phyloP scores from a whole-genome alignment of 192 early-diverging fungal species.

The Dissophora ornata region DNA sequence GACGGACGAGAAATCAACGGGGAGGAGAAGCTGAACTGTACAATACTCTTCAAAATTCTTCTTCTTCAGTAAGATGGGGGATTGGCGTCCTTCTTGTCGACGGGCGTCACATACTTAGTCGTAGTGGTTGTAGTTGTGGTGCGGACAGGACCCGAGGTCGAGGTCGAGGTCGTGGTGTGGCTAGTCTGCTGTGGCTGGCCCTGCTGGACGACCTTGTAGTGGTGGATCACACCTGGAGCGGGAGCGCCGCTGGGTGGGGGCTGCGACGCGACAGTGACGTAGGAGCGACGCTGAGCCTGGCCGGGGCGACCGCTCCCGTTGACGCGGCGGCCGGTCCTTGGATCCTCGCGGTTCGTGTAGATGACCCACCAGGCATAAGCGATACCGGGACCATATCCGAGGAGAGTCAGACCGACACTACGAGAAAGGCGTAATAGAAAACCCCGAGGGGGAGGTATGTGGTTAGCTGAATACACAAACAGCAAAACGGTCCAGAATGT shows the following conservation, averaged over 20 bases:
- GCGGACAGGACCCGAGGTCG: not conserved
- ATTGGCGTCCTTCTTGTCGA: too few relatives aligned
- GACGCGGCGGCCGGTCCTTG: not conserved
- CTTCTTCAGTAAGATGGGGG: not conserved
- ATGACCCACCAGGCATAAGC: constrained; percentile 46
- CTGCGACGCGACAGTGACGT: not conserved
- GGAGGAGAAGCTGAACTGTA: too few relatives aligned
- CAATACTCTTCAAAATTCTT: too few relatives aligned
- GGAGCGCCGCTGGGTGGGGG: not conserved
- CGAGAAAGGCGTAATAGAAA: constrained; percentile 7
- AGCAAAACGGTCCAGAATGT: too few relatives aligned
- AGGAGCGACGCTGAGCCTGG: constrained; percentile 4
- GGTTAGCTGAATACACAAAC: too few relatives aligned
- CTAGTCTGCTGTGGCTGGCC: not conserved
- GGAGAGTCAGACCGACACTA: constrained; percentile 27
- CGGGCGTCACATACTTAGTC: constrained; percentile 1
- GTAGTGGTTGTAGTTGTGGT: constrained; percentile 10
- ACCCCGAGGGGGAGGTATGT: too few relatives aligned
- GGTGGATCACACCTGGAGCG: not conserved
- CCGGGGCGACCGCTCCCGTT: not conserved
- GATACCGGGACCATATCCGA: constrained; percentile 39
- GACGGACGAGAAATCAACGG: too few relatives aligned
- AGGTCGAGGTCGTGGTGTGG: not conserved
- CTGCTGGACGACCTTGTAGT: not conserved
- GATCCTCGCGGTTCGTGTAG: constrained; percentile 43